Evolutionary conservation across 1,284 basidiomycete genomes (phyloP), one percentile per base, ranked within the genome.

Genomic region (Cryptococcus sp.): DNA sequence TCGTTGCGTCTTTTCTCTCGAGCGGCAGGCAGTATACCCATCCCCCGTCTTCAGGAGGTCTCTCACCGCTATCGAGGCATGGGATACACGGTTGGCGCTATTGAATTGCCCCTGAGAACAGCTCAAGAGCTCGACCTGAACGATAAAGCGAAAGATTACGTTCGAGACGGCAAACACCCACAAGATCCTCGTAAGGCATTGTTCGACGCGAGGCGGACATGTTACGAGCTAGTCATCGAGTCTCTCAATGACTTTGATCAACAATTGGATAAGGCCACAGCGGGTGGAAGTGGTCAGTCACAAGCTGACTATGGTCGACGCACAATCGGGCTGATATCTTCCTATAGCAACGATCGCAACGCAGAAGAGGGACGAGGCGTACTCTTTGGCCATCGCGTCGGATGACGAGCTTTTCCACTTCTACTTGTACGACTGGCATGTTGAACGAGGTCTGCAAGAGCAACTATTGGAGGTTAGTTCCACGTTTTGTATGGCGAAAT

Each of bases 401-500:
- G 84, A 89, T 51, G 95, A 99, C 75, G 87, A 92, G 67, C 86
- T 96, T 77, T 97, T 98, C 81, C 94, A 99, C 78, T 93, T 89
- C 41, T 88, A 87, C 47, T 77, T 99, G 61, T 99, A 99, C 75
- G 92, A 95, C 69, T 98, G 94, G 94, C 80, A 95, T 52, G 89
- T 97, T 47, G 79, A 81, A 26, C 84, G 86, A 41, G 85, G 87
- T 10, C 82, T 91, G 64, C 89, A 91, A 17, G 92, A 97, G 72
- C 89, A 94, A 74, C 81, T 99, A 22, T 82, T 99, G 26, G 91
- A 93, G 82, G 93, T 93, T 59, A 56, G 83, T 29, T 43, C 17
- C 15, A 17, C 47, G 37, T 46, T n/a, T 34, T 25, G 8, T 23
- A 19, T 6, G 13, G 17, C 38, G 26, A 46, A 54, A 26, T 54